phyloP scores from a whole-genome alignment of 1,139 yeast genomes.

The Yamadazyma buinensis region DNA sequence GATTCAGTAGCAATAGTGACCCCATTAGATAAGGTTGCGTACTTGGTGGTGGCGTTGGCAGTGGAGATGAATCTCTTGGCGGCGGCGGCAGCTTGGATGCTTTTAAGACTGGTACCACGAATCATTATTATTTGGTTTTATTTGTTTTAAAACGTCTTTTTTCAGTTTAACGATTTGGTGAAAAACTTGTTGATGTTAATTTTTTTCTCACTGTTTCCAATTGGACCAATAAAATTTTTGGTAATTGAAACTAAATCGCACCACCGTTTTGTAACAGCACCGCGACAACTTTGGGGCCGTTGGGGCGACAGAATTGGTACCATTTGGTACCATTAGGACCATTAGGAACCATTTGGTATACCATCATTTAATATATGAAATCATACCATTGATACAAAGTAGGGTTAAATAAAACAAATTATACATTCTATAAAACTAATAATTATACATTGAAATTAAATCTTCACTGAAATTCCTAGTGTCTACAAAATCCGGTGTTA shows the following conservation, averaged over 20 bases:
- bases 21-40: slow-evolving; percentile 71
- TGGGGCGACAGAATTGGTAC: too few relatives aligned
- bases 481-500: slow-evolving; percentile 26
- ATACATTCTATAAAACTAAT: too few relatives aligned
- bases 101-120: slow-evolving; percentile 15
- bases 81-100: slow-evolving; percentile 11
- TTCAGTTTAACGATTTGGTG: too few relatives aligned
- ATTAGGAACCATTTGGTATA: too few relatives aligned
- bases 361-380: too few relatives aligned
- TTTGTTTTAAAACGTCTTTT: too few relatives aligned
- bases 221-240: slow-evolving; percentile 7
- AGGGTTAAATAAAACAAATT: too few relatives aligned
- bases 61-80: slow-evolving; percentile 59
- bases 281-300: too few relatives aligned
- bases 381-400: too few relatives aligned
- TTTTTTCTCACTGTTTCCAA: slow-evolving; percentile 6
- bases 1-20: slow-evolving; percentile 67
- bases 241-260: slow-evolving; percentile 3
- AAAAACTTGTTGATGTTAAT: slow-evolving; percentile 8
- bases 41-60: slow-evolving; percentile 56
- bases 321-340: too few relatives aligned
- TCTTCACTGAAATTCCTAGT: slow-evolving; percentile 8
- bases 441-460: slow-evolving; percentile 9
- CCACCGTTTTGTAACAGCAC: background rate
- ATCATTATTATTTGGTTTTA: too few relatives aligned